phyloP scores from a whole-genome alignment of 306 rosid genomes.

The Crotalaria pallida region DNA sequence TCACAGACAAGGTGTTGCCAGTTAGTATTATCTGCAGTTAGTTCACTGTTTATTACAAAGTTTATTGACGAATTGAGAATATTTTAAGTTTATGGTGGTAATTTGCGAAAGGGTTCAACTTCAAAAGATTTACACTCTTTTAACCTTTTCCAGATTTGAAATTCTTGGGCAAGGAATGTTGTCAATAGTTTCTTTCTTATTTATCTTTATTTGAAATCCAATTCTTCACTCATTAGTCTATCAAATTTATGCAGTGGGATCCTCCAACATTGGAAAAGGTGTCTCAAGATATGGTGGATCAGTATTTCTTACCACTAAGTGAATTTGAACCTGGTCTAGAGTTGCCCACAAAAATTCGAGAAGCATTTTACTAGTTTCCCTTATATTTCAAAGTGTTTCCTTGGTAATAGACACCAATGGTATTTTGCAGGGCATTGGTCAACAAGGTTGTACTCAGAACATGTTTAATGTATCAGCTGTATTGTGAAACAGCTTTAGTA shows the following conservation, averaged over 20 bases:
- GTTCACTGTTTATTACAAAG: too few species aligned
- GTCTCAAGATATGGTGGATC: slow-evolving; percentile 74
- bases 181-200: neutral
- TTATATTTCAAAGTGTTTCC: neutral
- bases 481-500: slow-evolving; percentile 7
- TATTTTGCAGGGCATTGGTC: slow-evolving; percentile 2
- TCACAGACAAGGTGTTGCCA: too few species aligned
- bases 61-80: too few species aligned
- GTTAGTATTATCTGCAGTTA: too few species aligned
- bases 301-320: slow-evolving; percentile 57
- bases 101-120: too few species aligned
- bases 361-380: slow-evolving; percentile 50
- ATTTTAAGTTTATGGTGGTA: too few species aligned
- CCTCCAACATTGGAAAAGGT: slow-evolving; percentile 86
- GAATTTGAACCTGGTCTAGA: slow-evolving; percentile 69
- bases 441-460: neutral
- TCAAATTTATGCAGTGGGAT: slow-evolving; percentile 69
- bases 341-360: slow-evolving; percentile 60
- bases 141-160: neutral
- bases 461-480: neutral
- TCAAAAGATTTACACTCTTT: too few species aligned
- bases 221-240: neutral
- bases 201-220: neutral
- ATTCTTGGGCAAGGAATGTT: neutral
- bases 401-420: neutral